Evolutionary conservation across 2,329 filamentous ascomycete species (phyloP), one percentile per base, ranked within the genome.

Genomic region (Cordyceps pruinosa): DNA sequence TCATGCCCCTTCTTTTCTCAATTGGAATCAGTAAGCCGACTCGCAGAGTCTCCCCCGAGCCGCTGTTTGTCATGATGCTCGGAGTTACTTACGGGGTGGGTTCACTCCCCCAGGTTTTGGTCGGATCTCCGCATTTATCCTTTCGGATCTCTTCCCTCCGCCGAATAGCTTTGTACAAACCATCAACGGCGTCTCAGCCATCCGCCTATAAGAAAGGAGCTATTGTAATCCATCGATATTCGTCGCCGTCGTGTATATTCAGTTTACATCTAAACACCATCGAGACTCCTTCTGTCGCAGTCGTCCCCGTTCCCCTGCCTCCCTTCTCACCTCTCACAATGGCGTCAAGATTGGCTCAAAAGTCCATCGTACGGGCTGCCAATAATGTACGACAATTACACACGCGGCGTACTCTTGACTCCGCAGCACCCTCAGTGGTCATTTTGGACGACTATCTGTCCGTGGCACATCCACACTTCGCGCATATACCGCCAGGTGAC

Each of bases 391-490:
- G 41, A 1, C 47, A n/a, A 41, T 15, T 45, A 17, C 37, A 52
- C 32, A 41, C 56, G 17, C 15, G 21, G 5, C 32, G n/a, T 21
- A 41, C 3, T 12, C 6, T 37, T 37, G 32, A 21, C 34, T 34
- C 58, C 7, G 30, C 37, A 2, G 34, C 37, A 5, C 57, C 57
- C 8, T 59, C 64, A 19, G 56, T 85, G 57, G 86, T 84, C 21
- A 80, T 90, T 61, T 76, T 90, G 2, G 87, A 90, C 65, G 87
- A 90, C 72, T 90, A 89, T 70, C 83, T 87, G 65, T 74, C 73
- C 61, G 74, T 87, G 59, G 80, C 85, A 1, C 68, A 70, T 32
- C 61, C 75, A 15, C 75, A 83, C 66, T 89, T 89, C 69, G 70
- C 70, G 3, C 67, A 72, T 21, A 71, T 84, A 3, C 62, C 66